A percentile compares a stretch with the other conserved stretches of the same genome.
These are phyloP conservation scores for Penicillium mononematosum DNA, from an alignment of 495 filamentous ascomycete species.

Conservation along the genomic window DNA sequence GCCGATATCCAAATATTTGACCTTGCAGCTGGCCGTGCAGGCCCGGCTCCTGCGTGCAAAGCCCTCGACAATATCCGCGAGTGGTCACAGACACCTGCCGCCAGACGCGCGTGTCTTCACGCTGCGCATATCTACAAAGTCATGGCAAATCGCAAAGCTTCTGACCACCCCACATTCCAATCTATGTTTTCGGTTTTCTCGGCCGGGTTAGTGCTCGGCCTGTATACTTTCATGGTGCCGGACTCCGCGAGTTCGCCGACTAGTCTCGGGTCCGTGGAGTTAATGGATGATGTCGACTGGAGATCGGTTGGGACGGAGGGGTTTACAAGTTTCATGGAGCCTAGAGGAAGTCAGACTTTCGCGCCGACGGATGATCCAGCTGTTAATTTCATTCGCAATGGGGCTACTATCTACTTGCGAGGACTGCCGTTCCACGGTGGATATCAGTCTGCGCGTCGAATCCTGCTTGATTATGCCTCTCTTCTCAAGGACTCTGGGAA, in stretches of 20 bases:
- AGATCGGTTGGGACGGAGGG: conserved; percentile 41
- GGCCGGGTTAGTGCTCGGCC: conserved; percentile 49
- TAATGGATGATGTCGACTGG: conserved; percentile 54
- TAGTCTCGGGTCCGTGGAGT: conserved; percentile 41
- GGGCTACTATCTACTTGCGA: conserved; percentile 48
- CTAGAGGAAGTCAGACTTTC: conserved; percentile 33
- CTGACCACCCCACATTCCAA: conserved; percentile 51
- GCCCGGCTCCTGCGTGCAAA: conserved; percentile 43
- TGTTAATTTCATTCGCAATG: conserved; percentile 52
- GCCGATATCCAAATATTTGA: conserved; percentile 54
- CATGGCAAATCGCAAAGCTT: conserved; percentile 50
- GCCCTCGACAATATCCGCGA: conserved; percentile 50
- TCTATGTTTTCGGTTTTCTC: conserved; percentile 49
- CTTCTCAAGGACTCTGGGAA: conserved; percentile 53
- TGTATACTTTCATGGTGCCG: conserved; percentile 53
- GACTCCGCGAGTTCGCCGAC: conserved; percentile 26
- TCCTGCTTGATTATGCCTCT: conserved; percentile 50
- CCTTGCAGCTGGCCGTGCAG: conserved; percentile 48
- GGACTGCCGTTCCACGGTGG: conserved; percentile 49
- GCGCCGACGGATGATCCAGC: conserved; percentile 36
- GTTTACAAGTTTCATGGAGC: conserved; percentile 44
- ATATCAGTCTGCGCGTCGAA: conserved; percentile 49
- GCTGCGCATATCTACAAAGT: conserved; percentile 53
- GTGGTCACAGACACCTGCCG: conserved; percentile 53
- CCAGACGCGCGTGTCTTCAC: conserved; percentile 48